Conservation (phyloP, 768 basidiomycete genomes). For the Russula foetens region DNA sequence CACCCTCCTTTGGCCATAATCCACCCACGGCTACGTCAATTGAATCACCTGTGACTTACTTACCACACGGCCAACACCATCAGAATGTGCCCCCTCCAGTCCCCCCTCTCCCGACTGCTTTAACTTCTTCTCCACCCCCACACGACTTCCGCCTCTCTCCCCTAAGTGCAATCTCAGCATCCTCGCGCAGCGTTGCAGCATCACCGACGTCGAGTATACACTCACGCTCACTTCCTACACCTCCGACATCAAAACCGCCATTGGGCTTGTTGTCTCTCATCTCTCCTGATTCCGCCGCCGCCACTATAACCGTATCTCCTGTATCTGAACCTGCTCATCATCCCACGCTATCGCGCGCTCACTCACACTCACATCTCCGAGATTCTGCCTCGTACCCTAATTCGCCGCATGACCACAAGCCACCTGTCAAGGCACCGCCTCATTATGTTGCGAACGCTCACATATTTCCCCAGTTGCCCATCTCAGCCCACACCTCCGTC, state of each 20-base stretch:
- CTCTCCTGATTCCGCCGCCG: background rate
- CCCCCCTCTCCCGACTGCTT: background rate
- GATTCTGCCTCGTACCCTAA: background rate
- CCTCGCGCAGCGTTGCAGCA: background rate
- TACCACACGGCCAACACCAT: background rate
- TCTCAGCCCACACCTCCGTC: background rate
- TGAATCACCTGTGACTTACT: background rate
- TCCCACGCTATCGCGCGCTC: background rate
- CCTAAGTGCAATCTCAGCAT: background rate
- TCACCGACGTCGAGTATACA: conserved; percentile 5
- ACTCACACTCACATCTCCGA: background rate
- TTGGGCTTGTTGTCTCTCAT: background rate
- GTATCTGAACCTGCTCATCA: background rate
- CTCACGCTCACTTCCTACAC: conserved; percentile 6
- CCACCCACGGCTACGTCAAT: background rate
- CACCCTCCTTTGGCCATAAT: background rate
- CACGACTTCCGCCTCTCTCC: background rate
- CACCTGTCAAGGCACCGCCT: conserved; percentile 1
- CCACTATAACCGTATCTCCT: background rate
- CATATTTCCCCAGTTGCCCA: background rate
- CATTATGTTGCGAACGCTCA: conserved; percentile 7
- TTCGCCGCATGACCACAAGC: background rate
- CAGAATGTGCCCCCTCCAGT: background rate
- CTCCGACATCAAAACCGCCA: conserved; percentile 3
- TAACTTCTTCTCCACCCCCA: background rate